Conservation (phyloP, 768 basidiomycete genomes). For the Mycena pura region DNA sequence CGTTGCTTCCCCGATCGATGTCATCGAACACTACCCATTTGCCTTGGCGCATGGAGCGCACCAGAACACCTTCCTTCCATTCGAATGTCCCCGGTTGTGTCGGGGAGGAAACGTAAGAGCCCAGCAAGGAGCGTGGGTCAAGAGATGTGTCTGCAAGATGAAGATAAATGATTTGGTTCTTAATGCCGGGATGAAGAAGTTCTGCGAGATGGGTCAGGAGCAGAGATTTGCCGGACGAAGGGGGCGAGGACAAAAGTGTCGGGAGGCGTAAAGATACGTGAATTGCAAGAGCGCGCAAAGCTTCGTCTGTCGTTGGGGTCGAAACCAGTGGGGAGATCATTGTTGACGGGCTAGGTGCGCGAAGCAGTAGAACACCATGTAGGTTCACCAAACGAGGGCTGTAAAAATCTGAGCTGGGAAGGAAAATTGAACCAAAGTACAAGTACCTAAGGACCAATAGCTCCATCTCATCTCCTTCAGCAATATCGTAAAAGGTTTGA, state of each 20-base stretch:
- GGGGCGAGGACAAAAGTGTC: conserved; percentile 81
- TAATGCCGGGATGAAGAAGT: conserved; percentile 61
- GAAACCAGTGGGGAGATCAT: conserved; percentile 55
- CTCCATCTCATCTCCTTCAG: conserved; percentile 51
- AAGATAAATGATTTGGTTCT: conserved; percentile 80
- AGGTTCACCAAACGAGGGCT: conserved; percentile 68
- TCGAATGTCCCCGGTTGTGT: conserved; percentile 87
- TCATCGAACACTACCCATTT: conserved; percentile 94
- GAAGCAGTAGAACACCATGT: conserved; percentile 71
- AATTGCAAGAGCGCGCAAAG: conserved; percentile 68
- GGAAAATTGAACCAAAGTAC: background rate
- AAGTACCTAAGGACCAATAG: conserved; percentile 63
- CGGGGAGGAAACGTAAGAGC: conserved; percentile 90
- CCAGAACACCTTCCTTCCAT: conserved; percentile 94
- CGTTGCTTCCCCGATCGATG: conserved; percentile 87
- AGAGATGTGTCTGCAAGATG: conserved; percentile 95
- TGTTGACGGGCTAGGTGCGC: conserved; percentile 38
- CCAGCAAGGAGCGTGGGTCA: conserved; percentile 91
- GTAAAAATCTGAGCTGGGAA: conserved; percentile 23
- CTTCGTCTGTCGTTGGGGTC: conserved; percentile 64
- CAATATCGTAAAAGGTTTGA: conserved; percentile 54
- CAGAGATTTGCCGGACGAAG: conserved; percentile 89
- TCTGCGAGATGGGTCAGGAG: conserved; percentile 79
- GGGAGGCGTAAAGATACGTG: conserved; percentile 75
- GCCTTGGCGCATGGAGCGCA: conserved; percentile 88